Evolutionary conservation across 2,329 filamentous ascomycete species (phyloP).

Genomic region (Penicillium sp.): DNA sequence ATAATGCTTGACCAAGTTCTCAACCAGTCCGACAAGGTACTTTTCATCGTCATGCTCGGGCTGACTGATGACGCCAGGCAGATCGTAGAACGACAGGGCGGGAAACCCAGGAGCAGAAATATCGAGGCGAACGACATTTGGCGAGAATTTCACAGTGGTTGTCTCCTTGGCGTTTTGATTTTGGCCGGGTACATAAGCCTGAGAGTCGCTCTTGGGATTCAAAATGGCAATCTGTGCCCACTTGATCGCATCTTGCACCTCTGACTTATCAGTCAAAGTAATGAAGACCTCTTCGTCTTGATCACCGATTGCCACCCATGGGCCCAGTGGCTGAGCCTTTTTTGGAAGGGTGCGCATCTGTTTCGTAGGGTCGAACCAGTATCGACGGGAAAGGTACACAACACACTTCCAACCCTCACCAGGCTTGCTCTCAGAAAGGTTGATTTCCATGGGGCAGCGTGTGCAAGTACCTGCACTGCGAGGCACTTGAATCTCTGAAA

Average conservation of each 20-base stretch:
- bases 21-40: conserved; percentile 71
- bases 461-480: conserved; percentile 74
- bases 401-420: conserved; percentile 63
- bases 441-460: conserved; percentile 77
- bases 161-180: conserved; percentile 38
- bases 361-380: conserved; percentile 49
- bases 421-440: conserved; percentile 58
- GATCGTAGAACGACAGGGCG: conserved; percentile 78
- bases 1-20: conserved; percentile 70
- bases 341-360: conserved; percentile 52
- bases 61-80: conserved; percentile 79
- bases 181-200: conserved; percentile 56
- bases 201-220: conserved; percentile 61
- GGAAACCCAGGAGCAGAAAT: conserved; percentile 72
- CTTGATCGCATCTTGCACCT: conserved; percentile 68
- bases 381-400: conserved; percentile 67
- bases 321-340: conserved; percentile 58
- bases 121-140: conserved; percentile 76
- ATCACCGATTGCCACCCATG: conserved; percentile 59
- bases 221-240: conserved; percentile 78
- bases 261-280: conserved; percentile 59
- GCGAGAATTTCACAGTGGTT: conserved; percentile 68
- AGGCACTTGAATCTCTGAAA: conserved; percentile 69
- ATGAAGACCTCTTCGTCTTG: conserved; percentile 60
- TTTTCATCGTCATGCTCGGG: conserved; percentile 64